Percentiles rank a stretch among this genome's conserved stretches.
These are phyloP conservation scores for Prunus mira DNA, from an alignment of 306 rosid species.

Conservation along the genomic window DNA sequence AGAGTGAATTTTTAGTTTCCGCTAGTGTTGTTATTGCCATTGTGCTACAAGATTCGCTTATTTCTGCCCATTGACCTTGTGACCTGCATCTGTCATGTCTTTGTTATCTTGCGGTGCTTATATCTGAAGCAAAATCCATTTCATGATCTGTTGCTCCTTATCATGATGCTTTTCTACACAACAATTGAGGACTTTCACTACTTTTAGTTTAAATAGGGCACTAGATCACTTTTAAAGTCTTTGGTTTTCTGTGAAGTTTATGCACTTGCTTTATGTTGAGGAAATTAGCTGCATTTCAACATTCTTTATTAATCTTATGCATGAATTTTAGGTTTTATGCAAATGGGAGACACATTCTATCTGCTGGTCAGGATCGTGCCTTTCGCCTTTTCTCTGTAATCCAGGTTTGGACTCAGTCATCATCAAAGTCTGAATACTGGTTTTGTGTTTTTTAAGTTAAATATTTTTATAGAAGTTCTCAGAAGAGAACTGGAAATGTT, in stretches of 20 bases:
- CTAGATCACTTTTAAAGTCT: neutral
- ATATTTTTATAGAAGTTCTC: neutral
- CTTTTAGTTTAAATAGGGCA: neutral
- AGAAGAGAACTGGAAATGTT: neutral
- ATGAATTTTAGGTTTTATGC: slow-evolving; percentile 76
- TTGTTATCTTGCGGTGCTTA: neutral
- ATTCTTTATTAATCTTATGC: slow-evolving; percentile 5
- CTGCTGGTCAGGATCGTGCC: slow-evolving; percentile 98
- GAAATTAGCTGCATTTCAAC: neutral
- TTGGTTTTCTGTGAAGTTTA: neutral
- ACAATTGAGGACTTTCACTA: neutral
- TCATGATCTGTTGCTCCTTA: neutral
- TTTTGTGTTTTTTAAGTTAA: neutral
- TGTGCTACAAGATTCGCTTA: neutral
- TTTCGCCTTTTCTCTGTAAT: slow-evolving; percentile 90
- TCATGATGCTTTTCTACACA: neutral
- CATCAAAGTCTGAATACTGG: neutral
- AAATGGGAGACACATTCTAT: slow-evolving; percentile 92
- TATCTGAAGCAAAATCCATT: neutral
- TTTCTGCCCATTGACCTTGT: neutral
- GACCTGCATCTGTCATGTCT: neutral
- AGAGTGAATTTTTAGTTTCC: neutral
- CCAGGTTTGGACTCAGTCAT: slow-evolving; percentile 58
- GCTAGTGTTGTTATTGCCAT: neutral
- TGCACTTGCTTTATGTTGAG: neutral